These are phyloP conservation scores for Verticillium longisporum DNA, from an alignment of 2,329 filamentous ascomycete species.

Conservation along the genomic window DNA sequence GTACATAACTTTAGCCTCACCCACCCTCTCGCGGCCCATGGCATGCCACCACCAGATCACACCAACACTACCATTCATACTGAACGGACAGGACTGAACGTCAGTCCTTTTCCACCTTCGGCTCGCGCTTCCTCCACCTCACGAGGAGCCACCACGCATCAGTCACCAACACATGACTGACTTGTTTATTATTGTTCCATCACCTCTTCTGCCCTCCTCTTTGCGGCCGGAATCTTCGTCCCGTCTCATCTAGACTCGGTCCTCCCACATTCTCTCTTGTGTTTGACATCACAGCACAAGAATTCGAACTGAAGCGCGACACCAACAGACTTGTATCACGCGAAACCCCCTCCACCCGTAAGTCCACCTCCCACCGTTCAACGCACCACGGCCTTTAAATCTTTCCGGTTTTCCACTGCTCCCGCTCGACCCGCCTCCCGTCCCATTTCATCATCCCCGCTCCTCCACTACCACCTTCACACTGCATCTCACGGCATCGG, in stretches of 20 bases:
- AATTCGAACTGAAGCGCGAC: background rate
- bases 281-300: background rate
- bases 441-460: background rate
- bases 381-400: background rate
- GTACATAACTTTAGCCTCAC: slow-evolving; percentile 11
- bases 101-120: slow-evolving; percentile 4
- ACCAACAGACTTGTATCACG: background rate
- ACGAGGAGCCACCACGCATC: background rate
- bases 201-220: background rate
- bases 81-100: background rate
- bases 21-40: slow-evolving; percentile 5
- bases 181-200: slow-evolving; percentile 14
- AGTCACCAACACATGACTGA: background rate
- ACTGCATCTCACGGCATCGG: background rate
- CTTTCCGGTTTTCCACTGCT: background rate
- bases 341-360: background rate
- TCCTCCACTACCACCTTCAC: background rate
- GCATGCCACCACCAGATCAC: slow-evolving; percentile 2
- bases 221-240: background rate
- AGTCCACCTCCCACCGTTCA: background rate
- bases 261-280: background rate
- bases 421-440: background rate
- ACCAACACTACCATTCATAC: background rate
- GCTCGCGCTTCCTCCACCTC: slow-evolving; percentile 3
- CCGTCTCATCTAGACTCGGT: background rate